These are phyloP conservation scores for Pestalotiopsis sp. DNA, from an alignment of 2,329 filamentous ascomycete species.

Conservation along the genomic window DNA sequence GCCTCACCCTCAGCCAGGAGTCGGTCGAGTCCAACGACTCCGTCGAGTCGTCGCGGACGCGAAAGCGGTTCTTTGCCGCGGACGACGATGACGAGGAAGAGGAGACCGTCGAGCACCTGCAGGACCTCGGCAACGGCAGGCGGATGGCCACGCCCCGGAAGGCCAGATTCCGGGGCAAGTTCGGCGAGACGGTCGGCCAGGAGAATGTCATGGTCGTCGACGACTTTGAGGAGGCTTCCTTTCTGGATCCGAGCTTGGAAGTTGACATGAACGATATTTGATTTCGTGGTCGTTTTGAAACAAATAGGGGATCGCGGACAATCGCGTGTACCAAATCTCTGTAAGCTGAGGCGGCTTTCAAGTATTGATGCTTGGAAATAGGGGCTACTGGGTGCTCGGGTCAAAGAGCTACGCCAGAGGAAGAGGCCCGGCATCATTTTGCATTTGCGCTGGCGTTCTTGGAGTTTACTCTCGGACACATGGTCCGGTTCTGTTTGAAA, in stretches of 20 bases:
- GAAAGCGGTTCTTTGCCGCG: conserved; percentile 47
- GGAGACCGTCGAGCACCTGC: conserved; percentile 30
- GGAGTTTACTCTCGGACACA: neutral
- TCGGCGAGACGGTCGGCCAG: conserved; percentile 34
- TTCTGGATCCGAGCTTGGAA: conserved; percentile 50
- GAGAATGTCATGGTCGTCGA: conserved; percentile 45
- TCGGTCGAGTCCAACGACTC: conserved; percentile 40
- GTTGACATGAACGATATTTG: conserved; percentile 41
- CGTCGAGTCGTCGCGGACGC: conserved; percentile 23
- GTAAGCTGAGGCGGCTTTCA: neutral
- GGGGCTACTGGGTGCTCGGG: neutral
- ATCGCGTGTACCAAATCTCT: neutral
- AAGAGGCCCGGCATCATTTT: neutral
- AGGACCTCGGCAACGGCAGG: conserved; percentile 39
- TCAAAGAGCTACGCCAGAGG: neutral
- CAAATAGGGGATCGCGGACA: neutral
- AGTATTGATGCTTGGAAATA: neutral
- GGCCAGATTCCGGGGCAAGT: conserved; percentile 18
- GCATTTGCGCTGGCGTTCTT: neutral
- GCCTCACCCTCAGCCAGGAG: conserved; percentile 56
- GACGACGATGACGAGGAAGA: conserved; percentile 29
- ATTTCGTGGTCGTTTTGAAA: neutral
- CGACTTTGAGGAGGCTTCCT: conserved; percentile 72
- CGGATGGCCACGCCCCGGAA: conserved; percentile 49
- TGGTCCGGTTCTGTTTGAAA: neutral